phyloP scores from a whole-genome alignment of 2,329 filamentous ascomycete species.

The Pseudogymnoascus sp. region DNA sequence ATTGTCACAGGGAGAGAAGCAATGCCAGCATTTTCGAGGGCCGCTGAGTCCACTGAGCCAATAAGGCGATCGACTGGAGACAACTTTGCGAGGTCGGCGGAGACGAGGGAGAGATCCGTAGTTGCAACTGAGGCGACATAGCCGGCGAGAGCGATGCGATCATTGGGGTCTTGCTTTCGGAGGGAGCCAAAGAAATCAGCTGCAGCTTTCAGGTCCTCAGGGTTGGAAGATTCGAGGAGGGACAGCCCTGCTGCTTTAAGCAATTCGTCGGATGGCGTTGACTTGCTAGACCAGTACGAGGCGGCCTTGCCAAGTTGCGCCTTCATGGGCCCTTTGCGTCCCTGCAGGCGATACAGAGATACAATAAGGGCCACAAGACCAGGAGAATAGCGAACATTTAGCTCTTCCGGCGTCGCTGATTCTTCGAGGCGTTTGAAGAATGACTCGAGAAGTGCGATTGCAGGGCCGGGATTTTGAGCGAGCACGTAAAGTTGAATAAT shows the following conservation, averaged over 20 bases:
- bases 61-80: conserved; percentile 58
- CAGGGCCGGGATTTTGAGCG: conserved; percentile 64
- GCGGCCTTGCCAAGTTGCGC: conserved; percentile 73
- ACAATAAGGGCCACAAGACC: conserved; percentile 77
- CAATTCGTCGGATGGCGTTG: conserved; percentile 55
- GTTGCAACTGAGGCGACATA: conserved; percentile 77
- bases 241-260: conserved; percentile 77
- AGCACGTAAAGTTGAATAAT: conserved; percentile 75
- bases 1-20: conserved; percentile 40
- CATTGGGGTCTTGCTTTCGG: conserved; percentile 56
- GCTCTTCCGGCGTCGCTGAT: conserved; percentile 48
- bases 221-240: conserved; percentile 67
- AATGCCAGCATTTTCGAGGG: conserved; percentile 62
- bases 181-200: conserved; percentile 74
- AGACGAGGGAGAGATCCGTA: conserved; percentile 49
- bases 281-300: conserved; percentile 67
- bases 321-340: conserved; percentile 66
- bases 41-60: conserved; percentile 51
- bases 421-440: conserved; percentile 69
- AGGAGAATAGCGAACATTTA: conserved; percentile 72
- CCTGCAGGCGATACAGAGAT: conserved; percentile 70
- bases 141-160: conserved; percentile 69
- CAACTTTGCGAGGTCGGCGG: conserved; percentile 50
- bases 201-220: conserved; percentile 63
- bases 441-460: conserved; percentile 66